These are phyloP conservation scores for Cymbopogon flexuosus DNA, from an alignment of 202 grass and related monocot species.

Conservation along the genomic window DNA sequence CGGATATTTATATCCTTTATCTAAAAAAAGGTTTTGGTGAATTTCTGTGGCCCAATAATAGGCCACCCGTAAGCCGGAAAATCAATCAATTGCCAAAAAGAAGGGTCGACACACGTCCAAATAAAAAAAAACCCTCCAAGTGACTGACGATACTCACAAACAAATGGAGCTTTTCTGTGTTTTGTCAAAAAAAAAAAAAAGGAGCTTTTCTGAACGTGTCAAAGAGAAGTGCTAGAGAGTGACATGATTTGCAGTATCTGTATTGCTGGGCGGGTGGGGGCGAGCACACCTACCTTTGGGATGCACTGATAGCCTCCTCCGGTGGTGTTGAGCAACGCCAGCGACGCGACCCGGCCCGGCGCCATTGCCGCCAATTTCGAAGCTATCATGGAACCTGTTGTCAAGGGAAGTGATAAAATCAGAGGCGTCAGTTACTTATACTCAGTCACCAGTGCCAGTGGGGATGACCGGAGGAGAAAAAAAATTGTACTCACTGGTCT, in stretches of 20 bases:
- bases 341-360: conserved; percentile 48
- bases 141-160: background rate
- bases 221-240: background rate
- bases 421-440: no score
- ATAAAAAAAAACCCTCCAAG: background rate
- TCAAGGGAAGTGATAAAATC: no score
- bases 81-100: background rate
- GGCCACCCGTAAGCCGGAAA: background rate
- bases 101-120: background rate
- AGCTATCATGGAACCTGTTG: conserved; percentile 79
- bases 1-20: no score
- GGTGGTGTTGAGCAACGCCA: conserved; percentile 74
- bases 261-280: background rate
- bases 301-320: conserved; percentile 77
- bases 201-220: no score
- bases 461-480: no score
- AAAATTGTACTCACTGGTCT: no score
- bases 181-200: no score
- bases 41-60: background rate
- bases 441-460: no score
- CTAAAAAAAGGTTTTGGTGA: background rate
- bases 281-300: conserved; percentile 62
- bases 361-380: conserved; percentile 63
- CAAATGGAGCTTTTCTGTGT: background rate
- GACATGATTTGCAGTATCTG: background rate